Evolutionary conservation across 495 filamentous ascomycete species (phyloP), one percentile per base, ranked within the genome.

Genomic region (Usnea hakonensis): DNA sequence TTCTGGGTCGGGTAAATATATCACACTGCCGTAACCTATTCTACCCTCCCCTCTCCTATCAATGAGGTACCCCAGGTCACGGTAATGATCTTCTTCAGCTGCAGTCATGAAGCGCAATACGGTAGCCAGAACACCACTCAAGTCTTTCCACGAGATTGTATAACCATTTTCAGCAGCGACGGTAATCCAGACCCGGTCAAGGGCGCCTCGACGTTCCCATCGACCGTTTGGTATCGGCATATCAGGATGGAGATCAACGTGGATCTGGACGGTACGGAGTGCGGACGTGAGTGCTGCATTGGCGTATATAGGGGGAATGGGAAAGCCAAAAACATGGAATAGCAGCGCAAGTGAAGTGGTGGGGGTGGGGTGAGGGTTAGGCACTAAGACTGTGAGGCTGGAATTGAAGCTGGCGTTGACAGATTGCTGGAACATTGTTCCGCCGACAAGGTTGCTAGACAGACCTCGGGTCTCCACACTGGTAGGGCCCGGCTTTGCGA

Each of bases 71-170:
- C 7, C 16, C 28, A 52, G 0, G 0, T 19, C 48, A 16, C 48
- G 28, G n/a, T 28, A 52, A 17, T 7, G 48, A 32, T 52, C 5
- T 7, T 32, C 48, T 19, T 50, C 59, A 33, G 36, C 19, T 19
- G 21, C 50, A 26, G 48, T 61, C 59, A 61, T 61, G 30, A 50
- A 61, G 16, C 33, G 50, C 59, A 61, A 30, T 32, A 61, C 26
- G 13, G 48, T 50, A 28, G 26, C 10, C 13, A 55, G 1, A 11
- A 43, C 14, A 35, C 16, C 41, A 13, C 14, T 61, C 50, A 61
- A 54, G 4, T 61, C 36, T 37, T 55, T 48, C 59, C 59, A 61
- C 26, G 37, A 36, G 10, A 61, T 23, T 35, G 17, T 26, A 17
- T 21, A 3, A 11, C 21, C 17, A 11, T 4, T 10, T 10, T 17